Evolutionary conservation across 2,329 filamentous ascomycete genomes (phyloP).

Genomic region (Magnaporthiopsis incrustans): DNA sequence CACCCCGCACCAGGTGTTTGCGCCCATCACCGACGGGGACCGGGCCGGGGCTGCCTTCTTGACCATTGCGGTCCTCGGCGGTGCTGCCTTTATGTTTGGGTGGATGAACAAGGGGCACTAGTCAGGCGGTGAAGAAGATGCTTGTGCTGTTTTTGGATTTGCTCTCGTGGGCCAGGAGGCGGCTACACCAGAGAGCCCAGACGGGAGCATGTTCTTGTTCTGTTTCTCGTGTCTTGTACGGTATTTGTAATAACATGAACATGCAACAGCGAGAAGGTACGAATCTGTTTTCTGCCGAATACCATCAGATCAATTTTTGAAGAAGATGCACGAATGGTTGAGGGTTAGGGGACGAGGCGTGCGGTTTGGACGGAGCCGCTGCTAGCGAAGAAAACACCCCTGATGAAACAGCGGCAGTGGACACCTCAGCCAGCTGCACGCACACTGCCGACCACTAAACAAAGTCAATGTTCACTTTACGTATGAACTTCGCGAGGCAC

Average conservation of each 20-base stretch:
- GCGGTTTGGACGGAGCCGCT: background rate
- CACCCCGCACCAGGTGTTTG: slow-evolving; percentile 1
- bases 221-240: background rate
- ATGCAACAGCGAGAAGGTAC: background rate
- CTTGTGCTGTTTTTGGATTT: background rate
- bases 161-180: too few relatives aligned
- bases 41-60: slow-evolving; percentile 32
- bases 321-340: background rate
- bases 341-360: background rate
- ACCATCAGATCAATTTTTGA: too few relatives aligned
- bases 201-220: too few relatives aligned
- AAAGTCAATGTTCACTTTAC: too few relatives aligned
- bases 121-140: background rate
- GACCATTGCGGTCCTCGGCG: slow-evolving; percentile 19
- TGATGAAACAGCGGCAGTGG: background rate
- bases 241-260: background rate
- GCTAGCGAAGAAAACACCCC: too few relatives aligned
- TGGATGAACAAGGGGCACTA: slow-evolving; percentile 23
- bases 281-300: too few relatives aligned
- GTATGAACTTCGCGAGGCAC: too few relatives aligned
- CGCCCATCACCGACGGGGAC: slow-evolving; percentile 23
- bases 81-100: slow-evolving; percentile 23
- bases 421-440: background rate
- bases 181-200: too few relatives aligned
- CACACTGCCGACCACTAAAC: background rate